These are phyloP conservation scores for Neofusicoccum sp. DNA, from an alignment of 2,329 filamentous ascomycete species.

Conservation along the genomic window DNA sequence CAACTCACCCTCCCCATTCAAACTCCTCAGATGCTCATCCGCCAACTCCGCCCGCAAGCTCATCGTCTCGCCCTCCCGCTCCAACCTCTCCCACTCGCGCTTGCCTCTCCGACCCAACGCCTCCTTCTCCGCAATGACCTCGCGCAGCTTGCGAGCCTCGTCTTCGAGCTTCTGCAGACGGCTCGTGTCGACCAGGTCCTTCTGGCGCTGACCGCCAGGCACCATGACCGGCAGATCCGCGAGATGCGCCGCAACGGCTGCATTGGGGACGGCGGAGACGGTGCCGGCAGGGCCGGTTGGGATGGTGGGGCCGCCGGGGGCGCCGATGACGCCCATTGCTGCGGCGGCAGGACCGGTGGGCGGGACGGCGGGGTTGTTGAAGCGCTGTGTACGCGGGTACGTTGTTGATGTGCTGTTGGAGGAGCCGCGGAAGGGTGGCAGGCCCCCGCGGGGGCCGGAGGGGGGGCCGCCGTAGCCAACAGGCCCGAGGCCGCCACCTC, in stretches of 20 bases:
- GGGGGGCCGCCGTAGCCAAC: conserved; percentile 28
- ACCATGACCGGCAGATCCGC: conserved; percentile 45
- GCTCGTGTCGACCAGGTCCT: conserved; percentile 43
- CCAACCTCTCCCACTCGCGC: conserved; percentile 47
- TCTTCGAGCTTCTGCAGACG: conserved; percentile 47
- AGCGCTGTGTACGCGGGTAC: conserved; percentile 48
- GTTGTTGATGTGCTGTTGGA: conserved; percentile 45
- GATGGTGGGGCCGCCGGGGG: conserved; percentile 19
- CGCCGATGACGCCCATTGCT: conserved; percentile 18
- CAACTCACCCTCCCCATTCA: conserved; percentile 41
- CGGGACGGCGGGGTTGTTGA: conserved; percentile 26
- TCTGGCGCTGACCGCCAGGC: conserved; percentile 41
- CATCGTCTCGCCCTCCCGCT: conserved; percentile 45
- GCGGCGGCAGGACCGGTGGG: conserved; percentile 16
- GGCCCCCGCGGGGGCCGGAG: conserved; percentile 33
- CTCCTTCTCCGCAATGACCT: conserved; percentile 48
- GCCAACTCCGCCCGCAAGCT: conserved; percentile 47
- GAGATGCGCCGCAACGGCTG: conserved; percentile 33
- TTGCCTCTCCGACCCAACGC: conserved; percentile 42
- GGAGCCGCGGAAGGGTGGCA: conserved; percentile 40
- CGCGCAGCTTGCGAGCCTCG: conserved; percentile 45
- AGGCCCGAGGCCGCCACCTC: conserved; percentile 27
- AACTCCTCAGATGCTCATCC: conserved; percentile 43
- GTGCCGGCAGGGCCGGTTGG: conserved; percentile 15
- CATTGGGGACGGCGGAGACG: conserved; percentile 19